Evolutionary conservation across 2,329 filamentous ascomycete species (phyloP), one percentile per base, ranked within the genome.

Genomic region (Scedosporium apiospermum): DNA sequence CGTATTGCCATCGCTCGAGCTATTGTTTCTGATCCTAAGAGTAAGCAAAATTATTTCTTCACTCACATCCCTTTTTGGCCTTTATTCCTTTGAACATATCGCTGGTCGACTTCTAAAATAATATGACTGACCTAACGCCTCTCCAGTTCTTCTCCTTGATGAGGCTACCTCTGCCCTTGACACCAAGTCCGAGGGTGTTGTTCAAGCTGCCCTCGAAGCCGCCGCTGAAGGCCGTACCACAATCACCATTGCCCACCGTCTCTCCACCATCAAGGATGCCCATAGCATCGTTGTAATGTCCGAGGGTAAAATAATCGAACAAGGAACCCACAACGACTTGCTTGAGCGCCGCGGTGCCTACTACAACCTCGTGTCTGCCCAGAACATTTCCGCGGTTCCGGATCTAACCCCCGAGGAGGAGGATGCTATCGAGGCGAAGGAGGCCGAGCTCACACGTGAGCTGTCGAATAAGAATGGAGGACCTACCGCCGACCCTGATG

Each of bases 231-330:
- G 93, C 26, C 85, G 95, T 62, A 99, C 95, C 0, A 98, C 95
- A 2, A 96, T 98, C 68, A 90, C 93, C 6, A 98, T 99, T 73
- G 95, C 95, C 53, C 95, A 99, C 77, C 88, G 93, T 67, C 81
- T 99, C 7, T 96, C 92, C 0, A 99, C 95, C 5, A 96, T 99
- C 77, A 92, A 87, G 74, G 88, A 92, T 66, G 93, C 93, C 0
- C 89, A 98, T 74, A 97, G 96, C 70, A 99, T 99, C 67, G 90
- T 98, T 12, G 93, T 97, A 66, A 93, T 99, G 88, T 83, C 87
- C 4, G 77, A 87, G 65, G 95, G 95, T 12, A 78, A 81, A n/a
- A 96, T 99, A 64, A 82, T 96, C 12, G 95, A 99, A 74, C 92
- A 97, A 74, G 95, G 95, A 60, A 93, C 85, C 0, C 95, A 98